Conservation (phyloP, 805 yeast genomes). For the Zygotorulaspora florentina region DNA sequence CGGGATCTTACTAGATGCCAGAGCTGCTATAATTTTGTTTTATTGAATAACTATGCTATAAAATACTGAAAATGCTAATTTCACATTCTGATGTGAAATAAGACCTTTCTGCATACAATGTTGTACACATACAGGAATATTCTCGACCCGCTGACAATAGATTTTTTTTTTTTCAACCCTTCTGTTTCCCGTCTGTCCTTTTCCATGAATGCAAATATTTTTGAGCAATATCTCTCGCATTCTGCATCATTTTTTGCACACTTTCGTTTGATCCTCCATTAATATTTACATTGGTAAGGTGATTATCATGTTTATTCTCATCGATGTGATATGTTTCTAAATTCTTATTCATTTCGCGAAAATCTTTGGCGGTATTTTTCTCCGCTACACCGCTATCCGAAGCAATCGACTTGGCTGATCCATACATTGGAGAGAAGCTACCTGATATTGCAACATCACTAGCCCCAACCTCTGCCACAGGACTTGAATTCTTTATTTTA, state of each 20-base stretch:
- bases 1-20: no score
- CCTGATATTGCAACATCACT: constrained; percentile 48
- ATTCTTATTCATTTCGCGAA: constrained; percentile 13
- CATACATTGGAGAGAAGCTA: constrained; percentile 31
- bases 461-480: constrained; percentile 23
- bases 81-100: no score
- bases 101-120: no score
- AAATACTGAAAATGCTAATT: no score
- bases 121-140: no score
- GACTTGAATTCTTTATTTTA: constrained; percentile 14
- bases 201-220: constrained; percentile 27
- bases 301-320: constrained; percentile 3
- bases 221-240: constrained; percentile 24
- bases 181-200: constrained; percentile 13
- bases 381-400: constrained; percentile 18
- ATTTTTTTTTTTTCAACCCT: not conserved
- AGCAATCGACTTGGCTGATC: constrained; percentile 24
- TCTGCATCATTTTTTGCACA: constrained; percentile 23
- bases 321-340: constrained; percentile 13
- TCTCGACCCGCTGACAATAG: not conserved
- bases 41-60: no score
- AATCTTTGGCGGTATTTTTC: constrained; percentile 6
- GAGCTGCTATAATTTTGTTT: no score
- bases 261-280: constrained; percentile 15
- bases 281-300: constrained; percentile 1